Base-by-base conservation (phyloP, 768 basidiomycete genomes). In the Suillus placidus region DNA sequence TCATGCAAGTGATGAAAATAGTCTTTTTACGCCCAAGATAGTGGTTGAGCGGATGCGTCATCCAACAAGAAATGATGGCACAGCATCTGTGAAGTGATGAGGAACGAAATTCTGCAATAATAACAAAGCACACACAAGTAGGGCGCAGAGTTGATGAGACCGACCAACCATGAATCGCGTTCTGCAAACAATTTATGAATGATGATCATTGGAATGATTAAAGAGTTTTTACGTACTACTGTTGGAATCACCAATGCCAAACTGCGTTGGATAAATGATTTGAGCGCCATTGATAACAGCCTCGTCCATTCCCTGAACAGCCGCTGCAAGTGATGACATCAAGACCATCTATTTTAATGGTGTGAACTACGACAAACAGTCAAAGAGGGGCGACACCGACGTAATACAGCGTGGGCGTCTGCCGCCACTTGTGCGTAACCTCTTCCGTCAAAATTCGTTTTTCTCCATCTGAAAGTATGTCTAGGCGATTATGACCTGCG, bases 111-210 rank as follows among this genome's bases (percentile, higher is more conserved):
- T 13, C 67, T 58, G 6, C 69, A 71, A 63, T 66, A 67, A 13
- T 65, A 64, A 40, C 56, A 54, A 69, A 70, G 64, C 67, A 74
- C 82, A 69, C 72, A 88, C 80, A 74, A 67, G 75, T 87, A 85
- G 14, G 84, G 84, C 2, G 82, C 91, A 23, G 90, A 81, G 71
- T 93, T 93, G 63, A 93, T 85, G 45, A 91, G 73, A 32, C 92
- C 92, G n/a, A 93, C 82, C 12, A 93, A 78, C 91, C 91, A 93
- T 62, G 87, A 79, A 69, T 93, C 86, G 26, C 75, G 79, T 8
- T 70, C 79, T 64, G 73, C 72, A 49, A 23, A 51, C 67, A 66
- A 68, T 16, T 57, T 56, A 16, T 66, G 61, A 26, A 55, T 60
- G 16, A 64, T 58, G 12, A 71, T 69, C 16, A 75, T 34, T 12